Evolutionary conservation across 208 protist species (phyloP).

Genomic region (Leptomonas seymouri): DNA sequence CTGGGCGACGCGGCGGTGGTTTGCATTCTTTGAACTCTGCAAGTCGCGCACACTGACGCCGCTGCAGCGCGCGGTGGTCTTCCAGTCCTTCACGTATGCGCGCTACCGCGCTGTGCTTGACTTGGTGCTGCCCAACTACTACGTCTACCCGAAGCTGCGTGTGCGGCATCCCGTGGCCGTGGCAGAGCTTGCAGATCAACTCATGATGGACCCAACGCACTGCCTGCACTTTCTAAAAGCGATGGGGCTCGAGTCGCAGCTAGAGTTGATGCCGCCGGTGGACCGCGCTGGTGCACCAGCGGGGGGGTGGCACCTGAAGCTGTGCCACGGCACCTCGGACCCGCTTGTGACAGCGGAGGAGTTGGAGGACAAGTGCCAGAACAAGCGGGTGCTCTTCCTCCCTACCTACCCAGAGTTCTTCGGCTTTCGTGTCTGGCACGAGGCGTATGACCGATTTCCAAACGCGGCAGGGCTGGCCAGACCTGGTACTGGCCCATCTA

Average conservation of each 20-base stretch:
- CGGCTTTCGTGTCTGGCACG: constrained; percentile 68
- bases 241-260: constrained; percentile 59
- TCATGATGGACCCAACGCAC: constrained; percentile 57
- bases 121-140: constrained; percentile 72
- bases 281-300: background rate
- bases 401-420: constrained; percentile 69
- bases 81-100: constrained; percentile 86
- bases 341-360: constrained; percentile 52
- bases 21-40: constrained; percentile 76
- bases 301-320: constrained; percentile 24
- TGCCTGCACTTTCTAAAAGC: constrained; percentile 58
- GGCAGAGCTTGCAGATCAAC: constrained; percentile 42
- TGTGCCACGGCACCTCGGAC: constrained; percentile 31
- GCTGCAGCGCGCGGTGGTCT: constrained; percentile 73
- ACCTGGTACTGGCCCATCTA: background rate
- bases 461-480: constrained; percentile 23
- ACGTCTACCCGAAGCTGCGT: constrained; percentile 64
- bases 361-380: constrained; percentile 50
- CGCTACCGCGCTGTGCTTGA: constrained; percentile 83
- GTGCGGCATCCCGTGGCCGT: constrained; percentile 51
- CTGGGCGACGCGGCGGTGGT: constrained; percentile 73
- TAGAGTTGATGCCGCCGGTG: constrained; percentile 10
- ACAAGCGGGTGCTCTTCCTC: constrained; percentile 63
- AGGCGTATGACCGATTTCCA: constrained; percentile 56
- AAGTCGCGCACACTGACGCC: constrained; percentile 45